Evolutionary conservation across 2,329 filamentous ascomycete genomes (phyloP).

Genomic region (Apiospora hydei): DNA sequence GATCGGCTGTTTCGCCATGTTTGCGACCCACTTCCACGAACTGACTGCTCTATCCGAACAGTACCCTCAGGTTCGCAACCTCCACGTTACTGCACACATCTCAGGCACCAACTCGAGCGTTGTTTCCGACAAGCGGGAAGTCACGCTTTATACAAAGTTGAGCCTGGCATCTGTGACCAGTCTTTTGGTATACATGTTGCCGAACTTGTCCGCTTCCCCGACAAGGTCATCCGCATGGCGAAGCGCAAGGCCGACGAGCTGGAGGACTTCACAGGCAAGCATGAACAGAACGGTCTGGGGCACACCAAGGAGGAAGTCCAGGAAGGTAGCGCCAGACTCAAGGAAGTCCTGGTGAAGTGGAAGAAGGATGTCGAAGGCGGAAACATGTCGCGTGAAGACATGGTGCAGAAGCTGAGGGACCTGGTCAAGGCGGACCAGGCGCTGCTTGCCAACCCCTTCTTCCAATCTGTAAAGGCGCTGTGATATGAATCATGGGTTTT

Average conservation of each 20-base stretch:
- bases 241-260: conserved; percentile 98
- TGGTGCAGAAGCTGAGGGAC: conserved; percentile 79
- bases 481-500: conserved; percentile 35
- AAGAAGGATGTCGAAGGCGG: conserved; percentile 74
- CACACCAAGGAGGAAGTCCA: conserved; percentile 89
- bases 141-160: conserved; percentile 97
- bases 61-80: conserved; percentile 86
- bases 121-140: conserved; percentile 72
- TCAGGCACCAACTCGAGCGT: conserved; percentile 51
- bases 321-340: conserved; percentile 84
- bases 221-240: conserved; percentile 99
- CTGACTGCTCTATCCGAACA: conserved; percentile 89
- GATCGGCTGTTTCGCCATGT: conserved; percentile 92
- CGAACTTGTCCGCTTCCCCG: conserved; percentile 93
- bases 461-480: conserved; percentile 67
- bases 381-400: conserved; percentile 74
- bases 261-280: conserved; percentile 89
- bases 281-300: conserved; percentile 64
- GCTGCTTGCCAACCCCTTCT: conserved; percentile 71
- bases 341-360: conserved; percentile 84
- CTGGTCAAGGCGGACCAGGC: conserved; percentile 77
- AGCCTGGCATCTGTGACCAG: conserved; percentile 94
- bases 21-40: conserved; percentile 98
- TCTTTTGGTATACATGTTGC: conserved; percentile 98
- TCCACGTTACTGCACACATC: conserved; percentile 97